Percentiles rank a stretch among this genome's conserved stretches.
phyloP scores from a whole-genome alignment of 140 eudicot species.

The Senecio squalidus region DNA sequence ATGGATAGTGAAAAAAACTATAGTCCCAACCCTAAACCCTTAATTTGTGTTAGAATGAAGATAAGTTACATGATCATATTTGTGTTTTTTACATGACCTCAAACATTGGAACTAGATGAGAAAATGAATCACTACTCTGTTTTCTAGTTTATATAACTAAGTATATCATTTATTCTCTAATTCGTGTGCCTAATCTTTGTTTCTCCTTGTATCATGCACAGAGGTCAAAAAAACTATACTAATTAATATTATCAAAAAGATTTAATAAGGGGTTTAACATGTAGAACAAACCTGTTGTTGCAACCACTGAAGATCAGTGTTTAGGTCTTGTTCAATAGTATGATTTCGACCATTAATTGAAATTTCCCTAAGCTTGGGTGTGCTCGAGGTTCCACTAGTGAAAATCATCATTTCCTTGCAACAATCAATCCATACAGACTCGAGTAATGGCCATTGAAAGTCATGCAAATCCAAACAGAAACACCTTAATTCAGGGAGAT shows the following conservation, averaged over 20 bases:
- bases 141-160: no score
- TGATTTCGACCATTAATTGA: conserved; percentile 14
- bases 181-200: no score
- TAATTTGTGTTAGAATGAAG: no score
- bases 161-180: background rate
- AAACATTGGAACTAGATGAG: no score
- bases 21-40: no score
- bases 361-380: conserved; percentile 17
- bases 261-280: no score
- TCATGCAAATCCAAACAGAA: conserved; percentile 1
- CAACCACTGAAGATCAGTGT: conserved; percentile 3
- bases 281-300: conserved; percentile 25
- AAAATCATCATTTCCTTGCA: conserved; percentile 25
- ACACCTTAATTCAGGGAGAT: conserved; percentile 18
- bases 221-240: no score
- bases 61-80: no score
- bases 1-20: background rate
- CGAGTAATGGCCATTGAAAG: conserved; percentile 24
- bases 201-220: no score
- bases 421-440: conserved; percentile 18
- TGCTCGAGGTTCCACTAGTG: conserved; percentile 18
- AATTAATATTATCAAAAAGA: no score
- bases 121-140: no score
- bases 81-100: no score
- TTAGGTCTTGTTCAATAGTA: conserved; percentile 14